These are phyloP conservation scores for Prunus mira DNA, from an alignment of 306 rosid species.

Conservation along the genomic window DNA sequence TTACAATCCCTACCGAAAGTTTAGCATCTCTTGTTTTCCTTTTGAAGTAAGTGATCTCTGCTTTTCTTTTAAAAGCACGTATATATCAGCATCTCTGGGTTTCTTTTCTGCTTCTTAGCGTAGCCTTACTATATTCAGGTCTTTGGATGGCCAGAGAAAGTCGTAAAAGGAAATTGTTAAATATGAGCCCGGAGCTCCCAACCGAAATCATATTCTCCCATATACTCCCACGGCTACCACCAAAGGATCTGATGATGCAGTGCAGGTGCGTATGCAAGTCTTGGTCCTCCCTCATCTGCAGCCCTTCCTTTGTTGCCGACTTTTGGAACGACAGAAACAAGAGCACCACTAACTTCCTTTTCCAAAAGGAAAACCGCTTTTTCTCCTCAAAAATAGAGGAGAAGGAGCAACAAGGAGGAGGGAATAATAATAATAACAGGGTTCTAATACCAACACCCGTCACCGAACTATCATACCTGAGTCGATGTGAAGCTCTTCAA, in stretches of 20 bases:
- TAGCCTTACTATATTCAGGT: neutral
- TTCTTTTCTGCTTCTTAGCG: neutral
- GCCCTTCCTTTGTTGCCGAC: neutral
- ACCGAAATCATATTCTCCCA: neutral
- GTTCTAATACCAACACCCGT: neutral
- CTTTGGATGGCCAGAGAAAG: no score
- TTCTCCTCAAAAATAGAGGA: neutral
- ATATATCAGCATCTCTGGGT: neutral
- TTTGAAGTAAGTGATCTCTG: no score
- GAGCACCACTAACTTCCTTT: neutral
- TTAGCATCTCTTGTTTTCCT: neutral
- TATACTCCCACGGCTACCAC: neutral
- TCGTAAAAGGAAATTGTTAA: neutral
- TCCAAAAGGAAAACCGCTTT: neutral
- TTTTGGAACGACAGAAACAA: neutral
- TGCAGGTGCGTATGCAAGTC: slow-evolving; percentile 1
- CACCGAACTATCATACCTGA: neutral
- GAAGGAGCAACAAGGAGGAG: neutral
- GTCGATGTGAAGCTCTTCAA: no score
- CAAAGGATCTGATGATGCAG: neutral
- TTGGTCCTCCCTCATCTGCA: neutral
- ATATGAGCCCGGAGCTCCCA: neutral
- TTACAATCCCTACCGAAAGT: neutral
- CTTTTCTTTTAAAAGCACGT: no score
- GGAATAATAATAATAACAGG: no score